These are phyloP conservation scores for Ruellia speciosa DNA, from an alignment of 305 asterid genomes.

Conservation along the genomic window DNA sequence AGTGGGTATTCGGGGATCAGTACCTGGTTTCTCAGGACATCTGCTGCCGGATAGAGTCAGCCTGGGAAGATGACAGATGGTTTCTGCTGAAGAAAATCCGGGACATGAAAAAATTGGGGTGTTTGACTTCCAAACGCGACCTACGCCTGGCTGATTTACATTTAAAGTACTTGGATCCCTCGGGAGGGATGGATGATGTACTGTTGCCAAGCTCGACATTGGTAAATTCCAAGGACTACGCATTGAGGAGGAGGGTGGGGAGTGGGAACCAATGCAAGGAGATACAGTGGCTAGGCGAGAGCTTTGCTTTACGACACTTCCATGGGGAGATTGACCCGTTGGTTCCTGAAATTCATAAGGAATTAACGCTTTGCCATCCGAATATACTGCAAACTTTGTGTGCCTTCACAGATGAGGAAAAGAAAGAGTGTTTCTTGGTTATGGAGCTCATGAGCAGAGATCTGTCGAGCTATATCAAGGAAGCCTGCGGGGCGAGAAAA, in stretches of 20 bases:
- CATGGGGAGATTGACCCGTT: constrained; percentile 42
- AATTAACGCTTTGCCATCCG: constrained; percentile 58
- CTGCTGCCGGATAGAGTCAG: constrained; percentile 40
- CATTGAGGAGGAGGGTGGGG: constrained; percentile 62
- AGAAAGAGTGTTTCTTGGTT: constrained; percentile 57
- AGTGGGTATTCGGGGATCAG: constrained; percentile 51
- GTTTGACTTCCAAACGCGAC: constrained; percentile 35
- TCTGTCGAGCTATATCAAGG: constrained; percentile 54
- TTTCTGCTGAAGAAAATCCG: constrained; percentile 39
- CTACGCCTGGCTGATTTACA: constrained; percentile 46
- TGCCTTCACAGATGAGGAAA: constrained; percentile 64
- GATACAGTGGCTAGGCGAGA: constrained; percentile 88
- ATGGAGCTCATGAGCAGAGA: constrained; percentile 76
- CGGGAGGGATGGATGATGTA: constrained; percentile 20
- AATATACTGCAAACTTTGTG: constrained; percentile 58
- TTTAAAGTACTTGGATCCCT: constrained; percentile 36
- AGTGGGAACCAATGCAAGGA: constrained; percentile 64
- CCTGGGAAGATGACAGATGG: constrained; percentile 66
- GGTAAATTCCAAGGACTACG: constrained; percentile 58
- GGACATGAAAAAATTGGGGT: constrained; percentile 24
- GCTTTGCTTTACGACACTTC: constrained; percentile 62
- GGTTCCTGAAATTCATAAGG: constrained; percentile 37
- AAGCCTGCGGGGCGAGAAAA: constrained; percentile 53
- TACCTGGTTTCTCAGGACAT: constrained; percentile 50
- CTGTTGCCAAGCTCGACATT: constrained; percentile 44